Base-by-base conservation (phyloP, 106 monocot genomes). In the Gastrodia elata region DNA sequence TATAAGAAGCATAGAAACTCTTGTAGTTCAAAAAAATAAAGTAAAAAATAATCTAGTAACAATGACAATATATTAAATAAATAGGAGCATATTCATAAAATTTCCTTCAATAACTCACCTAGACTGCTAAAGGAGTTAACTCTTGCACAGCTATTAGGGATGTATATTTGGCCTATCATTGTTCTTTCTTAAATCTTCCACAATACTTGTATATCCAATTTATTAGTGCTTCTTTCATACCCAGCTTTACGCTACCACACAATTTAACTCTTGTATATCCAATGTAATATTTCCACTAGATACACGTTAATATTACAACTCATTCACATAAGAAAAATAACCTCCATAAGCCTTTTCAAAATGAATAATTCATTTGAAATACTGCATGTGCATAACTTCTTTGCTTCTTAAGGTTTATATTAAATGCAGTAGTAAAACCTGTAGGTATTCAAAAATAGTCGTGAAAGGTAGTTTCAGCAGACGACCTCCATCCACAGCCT, bases 391-490 rank as follows among this genome's bases (percentile, higher is more conserved):
- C 59, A 59, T 26, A 61, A 61, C 61, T 30, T 61, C 11, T 28
- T 61, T 61, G 32, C 13, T 61, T 61, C 3, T 28, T 61, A 30
- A 61, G 30, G 13, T 18, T 67, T 20, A n/a, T 14, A 61, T 28
- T 28, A 10, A 32, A 61, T 32, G 13, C 28, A 61, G 26, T 4
- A 18, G 37, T 4, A 52, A 52, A 46, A 94, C 94, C 98, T 98
- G 98, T 68, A 93, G 93, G 74, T 98, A 98, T 82, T 98, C 98
- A 76, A 98, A 98, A 40, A 98, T 93, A 44, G 93, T 91, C 35
- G 98, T 89, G 83, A 98, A 98, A 28, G 93, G 87, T 27, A 98
- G 52, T 85, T 88, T 93, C 69, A 93, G 82, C 73, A 98, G 57
- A 18, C 81, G 35, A 11, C 93, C 88, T 70, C 77, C 71, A 77